phyloP scores from a whole-genome alignment of 1,284 basidiomycete species.

The Amylostereum areolatum region DNA sequence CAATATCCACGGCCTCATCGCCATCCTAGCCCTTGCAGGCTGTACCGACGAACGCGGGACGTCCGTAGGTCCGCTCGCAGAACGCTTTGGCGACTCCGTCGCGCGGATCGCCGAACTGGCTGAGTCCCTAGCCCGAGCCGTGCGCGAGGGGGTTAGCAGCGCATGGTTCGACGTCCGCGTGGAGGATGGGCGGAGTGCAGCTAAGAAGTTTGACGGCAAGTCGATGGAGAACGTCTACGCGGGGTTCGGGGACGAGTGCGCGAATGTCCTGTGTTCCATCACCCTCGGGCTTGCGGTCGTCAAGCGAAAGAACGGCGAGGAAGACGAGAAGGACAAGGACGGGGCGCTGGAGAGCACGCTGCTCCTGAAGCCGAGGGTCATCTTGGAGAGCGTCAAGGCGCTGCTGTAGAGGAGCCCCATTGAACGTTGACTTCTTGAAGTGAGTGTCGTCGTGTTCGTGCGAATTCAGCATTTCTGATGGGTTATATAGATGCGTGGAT shows the following conservation, averaged over 20 bases:
- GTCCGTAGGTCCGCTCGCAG: slow-evolving; percentile 23
- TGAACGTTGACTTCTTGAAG: background rate
- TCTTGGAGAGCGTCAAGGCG: slow-evolving; percentile 28
- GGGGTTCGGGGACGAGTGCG: slow-evolving; percentile 18
- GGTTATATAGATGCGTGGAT: too few species aligned
- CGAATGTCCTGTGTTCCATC: slow-evolving; percentile 30
- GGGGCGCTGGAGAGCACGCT: slow-evolving; percentile 19
- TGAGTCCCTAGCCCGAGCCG: slow-evolving; percentile 22
- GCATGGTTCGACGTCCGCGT: slow-evolving; percentile 25
- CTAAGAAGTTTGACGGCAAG: slow-evolving; percentile 21
- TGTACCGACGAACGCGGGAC: slow-evolving; percentile 25
- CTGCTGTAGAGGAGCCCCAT: slow-evolving; percentile 18
- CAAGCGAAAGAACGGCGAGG: slow-evolving; percentile 9
- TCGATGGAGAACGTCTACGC: slow-evolving; percentile 30
- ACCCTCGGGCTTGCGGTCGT: slow-evolving; percentile 28
- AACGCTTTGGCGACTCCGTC: slow-evolving; percentile 23
- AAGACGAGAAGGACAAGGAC: slow-evolving; percentile 6
- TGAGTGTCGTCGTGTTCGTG: too few species aligned
- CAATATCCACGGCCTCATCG: slow-evolving; percentile 27
- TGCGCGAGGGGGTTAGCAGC: slow-evolving; percentile 29
- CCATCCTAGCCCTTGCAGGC: slow-evolving; percentile 27
- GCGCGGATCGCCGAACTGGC: slow-evolving; percentile 23
- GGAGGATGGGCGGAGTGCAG: slow-evolving; percentile 10
- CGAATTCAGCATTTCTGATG: too few species aligned
- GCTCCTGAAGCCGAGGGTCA: slow-evolving; percentile 30